Evolutionary conservation across 306 rosid genomes (phyloP), one percentile per base, ranked within the genome.

Genomic region (Lupinus albus): DNA sequence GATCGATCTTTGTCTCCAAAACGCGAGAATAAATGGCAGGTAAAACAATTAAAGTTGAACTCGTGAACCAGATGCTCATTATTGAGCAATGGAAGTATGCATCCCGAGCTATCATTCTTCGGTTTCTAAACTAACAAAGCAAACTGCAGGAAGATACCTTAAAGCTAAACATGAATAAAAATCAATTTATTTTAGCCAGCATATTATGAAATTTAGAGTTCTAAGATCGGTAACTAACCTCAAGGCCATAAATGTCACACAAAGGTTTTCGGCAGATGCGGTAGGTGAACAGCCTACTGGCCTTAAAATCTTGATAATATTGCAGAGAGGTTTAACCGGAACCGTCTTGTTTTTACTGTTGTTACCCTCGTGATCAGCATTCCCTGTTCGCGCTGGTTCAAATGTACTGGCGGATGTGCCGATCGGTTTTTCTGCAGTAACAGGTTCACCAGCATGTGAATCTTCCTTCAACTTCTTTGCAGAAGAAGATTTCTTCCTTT

Each of bases 401-500:
- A 54, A 71, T 62, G 77, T 62, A 79, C 46, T 64, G 11, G n/a
- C n/a, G n/a, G n/a, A n/a, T n/a, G n/a, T n/a, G n/a, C n/a, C n/a
- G n/a, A n/a, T n/a, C n/a, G n/a, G n/a, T n/a, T n/a, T n/a, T n/a
- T n/a, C n/a, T n/a, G n/a, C n/a, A n/a, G n/a, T n/a, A n/a, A n/a
- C n/a, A n/a, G 72, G 58, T 52, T 74, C 88, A 63, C 74, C 75
- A 48, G 47, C 44, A 10, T 44, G 63, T 8, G 84, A 64, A 51
- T 90, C 91, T 73, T 72, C 82, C 41, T 69, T 88, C 67, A 93
- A 88, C 85, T 96, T 87, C 87, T 85, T 93, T 68, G 86, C 95
- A 50, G 89, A 82, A 77, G 84, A 70, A 49, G 81, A n/a, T n/a
- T n/a, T n/a, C n/a, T n/a, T n/a, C n/a, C n/a, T n/a, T n/a, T n/a